phyloP scores from a whole-genome alignment of 106 monocot genomes.

The Alisma plantagoaquatica region DNA sequence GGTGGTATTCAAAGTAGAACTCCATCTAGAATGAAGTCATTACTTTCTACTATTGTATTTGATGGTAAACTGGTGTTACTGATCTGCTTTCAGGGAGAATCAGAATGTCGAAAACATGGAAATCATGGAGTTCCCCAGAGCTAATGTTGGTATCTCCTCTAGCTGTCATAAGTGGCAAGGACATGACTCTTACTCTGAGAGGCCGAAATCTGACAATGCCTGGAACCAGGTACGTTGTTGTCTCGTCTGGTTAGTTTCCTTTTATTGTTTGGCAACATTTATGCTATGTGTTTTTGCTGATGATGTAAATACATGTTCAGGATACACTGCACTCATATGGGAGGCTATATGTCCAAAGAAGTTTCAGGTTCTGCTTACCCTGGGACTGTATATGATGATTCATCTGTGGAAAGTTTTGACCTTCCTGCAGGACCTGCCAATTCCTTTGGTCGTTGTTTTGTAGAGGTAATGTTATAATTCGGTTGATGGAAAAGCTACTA shows the following conservation, averaged over 20 bases:
- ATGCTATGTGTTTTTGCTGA: neutral
- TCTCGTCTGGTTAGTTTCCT: too few species aligned
- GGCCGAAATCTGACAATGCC: conserved; percentile 76
- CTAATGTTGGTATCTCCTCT: conserved; percentile 70
- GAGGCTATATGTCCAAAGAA: conserved; percentile 78
- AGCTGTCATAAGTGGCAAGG: conserved; percentile 79
- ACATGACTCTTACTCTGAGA: conserved; percentile 55
- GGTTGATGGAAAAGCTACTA: too few species aligned
- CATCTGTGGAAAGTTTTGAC: conserved; percentile 61
- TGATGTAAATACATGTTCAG: conserved; percentile 17
- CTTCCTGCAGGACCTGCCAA: conserved; percentile 47
- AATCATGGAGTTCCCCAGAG: conserved; percentile 74
- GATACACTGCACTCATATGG: conserved; percentile 77
- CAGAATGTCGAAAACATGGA: conserved; percentile 71
- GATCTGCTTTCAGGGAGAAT: conserved; percentile 47
- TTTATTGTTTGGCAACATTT: neutral
- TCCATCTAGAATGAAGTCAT: too few species aligned
- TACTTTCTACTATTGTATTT: too few species aligned
- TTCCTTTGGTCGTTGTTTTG: conserved; percentile 67
- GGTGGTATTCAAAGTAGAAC: too few species aligned
- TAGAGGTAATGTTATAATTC: conserved; percentile 65
- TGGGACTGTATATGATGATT: conserved; percentile 74
- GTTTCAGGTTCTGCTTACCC: conserved; percentile 56
- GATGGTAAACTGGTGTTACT: too few species aligned
- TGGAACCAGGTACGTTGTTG: conserved; percentile 82